Evolutionary conservation across 192 early-diverging fungal genomes (phyloP).

Genomic region (Mortierella antarctica): DNA sequence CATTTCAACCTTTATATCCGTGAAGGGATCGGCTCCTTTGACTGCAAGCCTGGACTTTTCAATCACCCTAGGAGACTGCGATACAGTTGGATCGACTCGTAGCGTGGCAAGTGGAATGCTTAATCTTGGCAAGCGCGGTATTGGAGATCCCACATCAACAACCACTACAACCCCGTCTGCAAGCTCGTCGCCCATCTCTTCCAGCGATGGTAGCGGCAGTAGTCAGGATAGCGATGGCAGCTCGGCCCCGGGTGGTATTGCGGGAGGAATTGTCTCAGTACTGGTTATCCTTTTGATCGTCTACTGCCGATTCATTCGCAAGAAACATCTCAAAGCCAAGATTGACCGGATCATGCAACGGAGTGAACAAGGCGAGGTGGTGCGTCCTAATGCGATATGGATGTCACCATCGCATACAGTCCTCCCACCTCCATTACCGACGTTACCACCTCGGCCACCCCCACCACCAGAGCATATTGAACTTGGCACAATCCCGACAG

Average conservation of each 20-base stretch:
- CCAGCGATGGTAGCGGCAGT: background rate
- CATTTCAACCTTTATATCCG: background rate
- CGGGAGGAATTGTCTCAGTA: background rate
- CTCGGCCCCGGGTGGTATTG: conserved; percentile 3
- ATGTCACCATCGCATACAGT: background rate
- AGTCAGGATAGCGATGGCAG: background rate
- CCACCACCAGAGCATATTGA: too few relatives aligned
- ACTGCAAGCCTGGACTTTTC: background rate
- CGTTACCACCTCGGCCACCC: background rate
- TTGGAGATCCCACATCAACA: too few relatives aligned
- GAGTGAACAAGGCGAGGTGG: background rate
- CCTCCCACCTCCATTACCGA: background rate
- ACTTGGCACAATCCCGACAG: background rate
- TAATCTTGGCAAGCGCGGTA: too few relatives aligned
- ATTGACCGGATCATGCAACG: background rate
- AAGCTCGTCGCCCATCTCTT: too few relatives aligned
- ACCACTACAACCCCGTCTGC: too few relatives aligned
- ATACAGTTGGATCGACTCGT: background rate
- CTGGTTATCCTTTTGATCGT: background rate
- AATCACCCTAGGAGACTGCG: background rate
- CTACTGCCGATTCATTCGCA: background rate
- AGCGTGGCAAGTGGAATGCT: too few relatives aligned
- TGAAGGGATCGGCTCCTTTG: background rate
- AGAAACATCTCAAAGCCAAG: background rate
- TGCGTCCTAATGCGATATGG: background rate